Evolutionary conservation across 768 basidiomycete species (phyloP).

Genomic region (Exidia glandulosa): DNA sequence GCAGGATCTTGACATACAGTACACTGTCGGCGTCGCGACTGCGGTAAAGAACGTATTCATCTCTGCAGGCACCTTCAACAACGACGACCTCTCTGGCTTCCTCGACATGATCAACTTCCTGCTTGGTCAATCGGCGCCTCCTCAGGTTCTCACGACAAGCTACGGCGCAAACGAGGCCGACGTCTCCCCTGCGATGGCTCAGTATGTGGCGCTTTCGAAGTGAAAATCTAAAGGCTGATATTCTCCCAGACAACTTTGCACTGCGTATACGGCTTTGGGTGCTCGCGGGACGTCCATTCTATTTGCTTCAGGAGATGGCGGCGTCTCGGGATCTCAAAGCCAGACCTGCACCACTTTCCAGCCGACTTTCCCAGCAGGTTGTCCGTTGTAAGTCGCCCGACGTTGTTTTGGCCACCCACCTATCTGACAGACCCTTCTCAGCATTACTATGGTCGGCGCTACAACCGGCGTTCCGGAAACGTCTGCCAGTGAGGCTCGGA

Average conservation of each 20-base stretch:
- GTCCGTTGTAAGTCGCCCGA: constrained; percentile 18
- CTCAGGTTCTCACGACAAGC: constrained; percentile 22
- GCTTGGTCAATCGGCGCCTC: constrained; percentile 11
- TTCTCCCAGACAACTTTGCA: constrained; percentile 19
- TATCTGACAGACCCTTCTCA: neutral
- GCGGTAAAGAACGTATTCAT: constrained; percentile 18
- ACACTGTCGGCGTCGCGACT: constrained; percentile 24
- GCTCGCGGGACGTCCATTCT: constrained; percentile 25
- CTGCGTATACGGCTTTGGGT: constrained; percentile 24
- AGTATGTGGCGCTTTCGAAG: constrained; percentile 9
- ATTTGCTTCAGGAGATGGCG: constrained; percentile 28
- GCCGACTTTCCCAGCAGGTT: constrained; percentile 24
- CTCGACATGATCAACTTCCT: constrained; percentile 21
- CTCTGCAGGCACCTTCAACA: constrained; percentile 14
- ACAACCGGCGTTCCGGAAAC: neutral
- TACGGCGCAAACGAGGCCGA: constrained; percentile 23
- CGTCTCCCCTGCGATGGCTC: constrained; percentile 12
- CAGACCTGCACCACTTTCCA: constrained; percentile 20
- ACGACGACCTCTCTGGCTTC: constrained; percentile 20
- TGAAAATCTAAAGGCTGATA: neutral
- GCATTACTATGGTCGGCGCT: neutral
- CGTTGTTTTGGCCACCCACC: neutral
- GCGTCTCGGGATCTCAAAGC: constrained; percentile 22
- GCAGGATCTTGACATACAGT: constrained; percentile 25
- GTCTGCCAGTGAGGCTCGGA: no score